phyloP scores from a whole-genome alignment of 2,329 filamentous ascomycete species.

The Colletotrichum sp. region DNA sequence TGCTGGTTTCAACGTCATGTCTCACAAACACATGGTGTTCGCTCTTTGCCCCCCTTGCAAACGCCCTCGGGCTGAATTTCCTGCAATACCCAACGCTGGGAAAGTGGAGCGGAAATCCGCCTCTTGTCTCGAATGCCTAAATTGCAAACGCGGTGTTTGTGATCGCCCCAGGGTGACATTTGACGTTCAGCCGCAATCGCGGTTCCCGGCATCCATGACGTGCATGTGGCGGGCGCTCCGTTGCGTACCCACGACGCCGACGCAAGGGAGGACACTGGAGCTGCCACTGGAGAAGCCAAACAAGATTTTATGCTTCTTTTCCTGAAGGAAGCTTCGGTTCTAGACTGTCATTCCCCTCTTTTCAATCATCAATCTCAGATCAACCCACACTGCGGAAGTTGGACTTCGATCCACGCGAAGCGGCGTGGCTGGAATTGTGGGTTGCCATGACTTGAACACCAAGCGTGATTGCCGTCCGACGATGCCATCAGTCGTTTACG shows the following conservation, averaged over 20 bases:
- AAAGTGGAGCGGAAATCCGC: not conserved
- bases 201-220: not conserved
- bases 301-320: not conserved
- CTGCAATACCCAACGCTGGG: not conserved
- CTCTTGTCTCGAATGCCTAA: not conserved
- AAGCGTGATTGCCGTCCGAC: not conserved
- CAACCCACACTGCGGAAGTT: not conserved
- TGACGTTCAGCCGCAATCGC: not conserved
- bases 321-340: not conserved
- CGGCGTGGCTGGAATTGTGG: not conserved
- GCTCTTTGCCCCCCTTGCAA: not conserved
- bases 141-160: not conserved
- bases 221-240: not conserved
- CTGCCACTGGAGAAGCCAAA: not conserved
- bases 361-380: not conserved
- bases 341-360: not conserved
- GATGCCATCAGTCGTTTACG: not conserved
- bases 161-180: not conserved
- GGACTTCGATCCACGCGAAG: not conserved
- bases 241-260: not conserved
- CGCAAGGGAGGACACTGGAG: not conserved
- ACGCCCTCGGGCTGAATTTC: not conserved
- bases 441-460: not conserved
- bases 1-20: constrained; percentile 10
- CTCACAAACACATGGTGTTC: not conserved